Conservation (phyloP, 2,329 filamentous ascomycete genomes). For the Diplodia corticola region DNA sequence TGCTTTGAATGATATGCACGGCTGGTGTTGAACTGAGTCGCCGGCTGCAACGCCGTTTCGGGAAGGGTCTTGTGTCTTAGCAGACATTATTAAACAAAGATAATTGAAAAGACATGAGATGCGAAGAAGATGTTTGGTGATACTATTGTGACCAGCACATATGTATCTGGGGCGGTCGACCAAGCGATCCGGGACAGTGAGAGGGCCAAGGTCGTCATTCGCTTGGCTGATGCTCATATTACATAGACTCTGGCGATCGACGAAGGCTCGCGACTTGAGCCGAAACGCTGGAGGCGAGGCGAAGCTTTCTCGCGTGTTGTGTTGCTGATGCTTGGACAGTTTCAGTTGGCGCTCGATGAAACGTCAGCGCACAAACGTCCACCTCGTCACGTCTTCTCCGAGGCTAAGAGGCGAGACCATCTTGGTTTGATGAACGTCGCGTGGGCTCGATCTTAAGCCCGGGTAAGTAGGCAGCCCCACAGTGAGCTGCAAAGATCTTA, state of each 20-base stretch:
- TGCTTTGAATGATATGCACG: neutral
- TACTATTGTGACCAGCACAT: slow-evolving; percentile 19
- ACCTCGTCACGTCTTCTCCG: neutral
- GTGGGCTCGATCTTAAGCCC: neutral
- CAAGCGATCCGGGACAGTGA: neutral
- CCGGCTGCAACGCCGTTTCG: neutral
- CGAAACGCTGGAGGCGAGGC: neutral
- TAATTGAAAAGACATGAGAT: neutral
- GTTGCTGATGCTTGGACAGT: neutral
- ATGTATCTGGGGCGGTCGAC: neutral
- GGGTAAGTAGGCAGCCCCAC: neutral
- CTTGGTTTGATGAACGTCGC: slow-evolving; percentile 4
- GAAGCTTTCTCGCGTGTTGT: neutral
- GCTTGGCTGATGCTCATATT: neutral
- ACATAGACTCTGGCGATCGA: neutral
- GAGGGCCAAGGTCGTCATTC: neutral
- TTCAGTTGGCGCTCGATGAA: slow-evolving; percentile 4
- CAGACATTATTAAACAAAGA: slow-evolving; percentile 4
- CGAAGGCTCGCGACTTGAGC: neutral
- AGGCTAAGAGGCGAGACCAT: neutral
- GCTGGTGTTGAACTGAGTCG: neutral
- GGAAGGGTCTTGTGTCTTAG: neutral
- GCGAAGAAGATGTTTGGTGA: neutral
- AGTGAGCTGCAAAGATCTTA: neutral
- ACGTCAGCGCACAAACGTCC: neutral